phyloP scores from a whole-genome alignment of 257 asterid genomes.

The Oldenlandia corymbosa region DNA sequence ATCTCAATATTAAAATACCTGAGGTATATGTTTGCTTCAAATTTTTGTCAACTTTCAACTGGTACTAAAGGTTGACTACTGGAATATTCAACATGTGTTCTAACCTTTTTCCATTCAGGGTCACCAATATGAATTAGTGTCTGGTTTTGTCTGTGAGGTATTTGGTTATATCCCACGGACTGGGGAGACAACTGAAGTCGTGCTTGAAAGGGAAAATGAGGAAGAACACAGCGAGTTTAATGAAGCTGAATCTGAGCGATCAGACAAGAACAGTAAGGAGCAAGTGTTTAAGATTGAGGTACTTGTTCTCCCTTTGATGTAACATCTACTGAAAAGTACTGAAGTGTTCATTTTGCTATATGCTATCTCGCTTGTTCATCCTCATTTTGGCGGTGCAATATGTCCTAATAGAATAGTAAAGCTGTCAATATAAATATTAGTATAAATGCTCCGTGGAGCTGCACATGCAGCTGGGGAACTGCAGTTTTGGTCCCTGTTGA shows the following conservation, averaged over 20 bases:
- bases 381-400: no score
- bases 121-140: constrained; percentile 93
- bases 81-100: no score
- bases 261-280: constrained; percentile 53
- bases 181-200: constrained; percentile 83
- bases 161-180: constrained; percentile 97
- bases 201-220: constrained; percentile 61
- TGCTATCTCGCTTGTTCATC: no score
- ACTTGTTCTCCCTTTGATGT: not conserved
- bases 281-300: constrained; percentile 94
- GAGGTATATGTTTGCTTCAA: constrained; percentile 46
- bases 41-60: no score
- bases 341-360: no score
- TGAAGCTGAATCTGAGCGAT: constrained; percentile 50
- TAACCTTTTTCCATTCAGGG: constrained; percentile 48
- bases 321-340: no score
- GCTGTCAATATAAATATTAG: no score
- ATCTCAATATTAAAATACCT: constrained; percentile 86
- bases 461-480: not conserved
- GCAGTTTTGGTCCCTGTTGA: no score
- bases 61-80: no score
- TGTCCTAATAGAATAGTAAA: no score
- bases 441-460: not conserved
- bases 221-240: constrained; percentile 66
- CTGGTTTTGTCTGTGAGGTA: constrained; percentile 97